phyloP scores from a whole-genome alignment of 1,284 basidiomycete genomes.

The Ceratorhiza oryzae-sativae region DNA sequence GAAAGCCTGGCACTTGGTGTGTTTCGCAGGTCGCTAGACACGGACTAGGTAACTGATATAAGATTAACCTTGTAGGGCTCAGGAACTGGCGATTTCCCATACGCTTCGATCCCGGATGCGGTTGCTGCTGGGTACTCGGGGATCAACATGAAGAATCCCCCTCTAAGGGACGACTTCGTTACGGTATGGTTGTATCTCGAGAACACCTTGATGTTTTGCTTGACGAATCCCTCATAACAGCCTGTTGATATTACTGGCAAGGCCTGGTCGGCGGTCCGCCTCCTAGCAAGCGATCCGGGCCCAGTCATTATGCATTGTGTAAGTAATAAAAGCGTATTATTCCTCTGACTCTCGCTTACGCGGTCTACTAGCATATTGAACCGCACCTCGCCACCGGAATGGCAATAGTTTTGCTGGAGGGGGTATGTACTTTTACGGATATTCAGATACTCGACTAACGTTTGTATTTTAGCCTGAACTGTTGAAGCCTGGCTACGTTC shows the following conservation, averaged over 20 bases:
- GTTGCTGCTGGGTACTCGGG: constrained; percentile 5
- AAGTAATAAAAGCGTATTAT: not conserved
- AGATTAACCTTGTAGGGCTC: not conserved
- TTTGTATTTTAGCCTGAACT: not conserved
- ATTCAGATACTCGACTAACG: too few species aligned
- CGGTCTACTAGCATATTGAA: not conserved
- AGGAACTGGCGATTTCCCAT: constrained; percentile 14
- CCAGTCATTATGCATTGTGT: constrained; percentile 20
- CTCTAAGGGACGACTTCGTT: constrained; percentile 13
- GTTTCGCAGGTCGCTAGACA: not conserved
- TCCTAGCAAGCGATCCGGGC: constrained; percentile 5
- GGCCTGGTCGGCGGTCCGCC: constrained; percentile 13
- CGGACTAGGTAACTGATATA: not conserved
- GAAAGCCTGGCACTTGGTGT: constrained; percentile 9
- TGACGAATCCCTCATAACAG: too few species aligned
- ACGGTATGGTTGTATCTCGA: not conserved
- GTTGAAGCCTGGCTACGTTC: constrained; percentile 6
- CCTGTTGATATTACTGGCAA: constrained; percentile 9
- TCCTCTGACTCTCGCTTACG: not conserved
- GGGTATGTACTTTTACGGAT: not conserved
- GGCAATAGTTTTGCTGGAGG: constrained; percentile 15
- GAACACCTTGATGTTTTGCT: not conserved
- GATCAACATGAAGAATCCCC: constrained; percentile 21
- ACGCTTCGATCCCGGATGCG: constrained; percentile 1
- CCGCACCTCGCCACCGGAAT: constrained; percentile 26